Evolutionary conservation across 805 yeast genomes (phyloP).

Genomic region (Candida ponderosae): DNA sequence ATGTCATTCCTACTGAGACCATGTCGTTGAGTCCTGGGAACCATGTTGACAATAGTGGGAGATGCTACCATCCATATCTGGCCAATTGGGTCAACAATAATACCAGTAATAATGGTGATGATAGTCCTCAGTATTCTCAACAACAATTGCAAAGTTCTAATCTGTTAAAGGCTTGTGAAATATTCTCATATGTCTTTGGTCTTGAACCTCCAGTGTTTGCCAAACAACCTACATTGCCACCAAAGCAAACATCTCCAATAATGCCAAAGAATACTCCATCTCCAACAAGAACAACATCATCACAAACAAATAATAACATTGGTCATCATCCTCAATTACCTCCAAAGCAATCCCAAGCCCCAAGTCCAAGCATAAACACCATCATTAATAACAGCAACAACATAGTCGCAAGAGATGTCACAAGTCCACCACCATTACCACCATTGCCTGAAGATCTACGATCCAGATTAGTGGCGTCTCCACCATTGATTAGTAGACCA

Average conservation of each 20-base stretch:
- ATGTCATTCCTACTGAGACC: slow-evolving; percentile 45
- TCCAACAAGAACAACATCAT: slow-evolving; percentile 1
- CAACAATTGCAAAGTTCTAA: slow-evolving; percentile 16
- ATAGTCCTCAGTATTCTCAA: no score
- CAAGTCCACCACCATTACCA: slow-evolving; percentile 28
- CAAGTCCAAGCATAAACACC: slow-evolving; percentile 16
- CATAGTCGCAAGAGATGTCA: background rate
- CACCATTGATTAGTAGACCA: background rate
- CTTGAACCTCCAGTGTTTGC: slow-evolving; percentile 39
- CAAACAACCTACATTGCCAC: slow-evolving; percentile 17
- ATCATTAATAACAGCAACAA: slow-evolving; percentile 26
- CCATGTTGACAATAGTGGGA: slow-evolving; percentile 64
- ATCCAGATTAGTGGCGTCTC: slow-evolving; percentile 9
- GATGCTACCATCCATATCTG: slow-evolving; percentile 60
- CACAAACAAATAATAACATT: background rate
- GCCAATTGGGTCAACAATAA: slow-evolving; percentile 42
- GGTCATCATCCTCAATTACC: slow-evolving; percentile 2
- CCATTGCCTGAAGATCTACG: slow-evolving; percentile 28
- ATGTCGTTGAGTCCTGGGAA: slow-evolving; percentile 50
- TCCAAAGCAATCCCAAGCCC: background rate
- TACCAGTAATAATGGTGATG: slow-evolving; percentile 36
- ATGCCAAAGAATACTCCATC: slow-evolving; percentile 5
- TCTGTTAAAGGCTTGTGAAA: slow-evolving; percentile 24
- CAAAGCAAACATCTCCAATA: slow-evolving; percentile 7
- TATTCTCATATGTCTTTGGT: slow-evolving; percentile 28